Base-by-base conservation (phyloP, 257 asterid species). In the Solanum commersonii region DNA sequence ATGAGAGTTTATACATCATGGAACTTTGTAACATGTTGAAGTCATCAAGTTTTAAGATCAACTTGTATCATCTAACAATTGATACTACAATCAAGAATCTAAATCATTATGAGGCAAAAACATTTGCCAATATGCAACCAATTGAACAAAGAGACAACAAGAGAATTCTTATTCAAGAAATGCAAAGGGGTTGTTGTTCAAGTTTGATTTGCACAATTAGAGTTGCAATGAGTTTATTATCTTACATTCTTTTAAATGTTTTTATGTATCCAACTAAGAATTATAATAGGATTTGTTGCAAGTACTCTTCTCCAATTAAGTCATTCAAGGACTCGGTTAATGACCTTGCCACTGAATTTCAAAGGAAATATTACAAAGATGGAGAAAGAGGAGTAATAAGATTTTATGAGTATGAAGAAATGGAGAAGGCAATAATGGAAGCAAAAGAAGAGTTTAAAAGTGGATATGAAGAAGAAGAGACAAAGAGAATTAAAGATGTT, bases 11-110 rank as follows among this genome's bases (percentile, higher is more conserved):
- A 33, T 8, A 86, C 33, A 3, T 86, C 42, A 42, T 89, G 85
- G 89, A 86, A 3, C 85, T 89, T 3, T 86, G 87, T 37, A 89
- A 89, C 71, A 59, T 89, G 89, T 59, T 89, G 87, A 86, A 86
- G 77, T 86, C 87, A 33, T 86, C 89, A 25, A 59, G 72, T 46
- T 81, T 60, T 81, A 86, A 49, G 83, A 70, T 89, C 85, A 56
- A 59, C 22, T 38, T 86, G 46, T 82, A 31, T 23, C 49, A 67
- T 52, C 37, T 86, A 67, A 15, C 22, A 88, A 37, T 87, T 37
- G 89, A 71, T 68, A 31, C 76, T 16, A 72, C 82, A 8, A 35
- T 83, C 81, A 56, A 83, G 20, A 46, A 81, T 33, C 49, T 37
- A 12, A 31, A 22, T 22, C 49, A 15, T 5, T 31, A 15, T 38